A percentile compares a stretch with the other conserved stretches of the same genome.
Conservation (phyloP, 306 rosid species). For the Cucurbita ficifolia region DNA sequence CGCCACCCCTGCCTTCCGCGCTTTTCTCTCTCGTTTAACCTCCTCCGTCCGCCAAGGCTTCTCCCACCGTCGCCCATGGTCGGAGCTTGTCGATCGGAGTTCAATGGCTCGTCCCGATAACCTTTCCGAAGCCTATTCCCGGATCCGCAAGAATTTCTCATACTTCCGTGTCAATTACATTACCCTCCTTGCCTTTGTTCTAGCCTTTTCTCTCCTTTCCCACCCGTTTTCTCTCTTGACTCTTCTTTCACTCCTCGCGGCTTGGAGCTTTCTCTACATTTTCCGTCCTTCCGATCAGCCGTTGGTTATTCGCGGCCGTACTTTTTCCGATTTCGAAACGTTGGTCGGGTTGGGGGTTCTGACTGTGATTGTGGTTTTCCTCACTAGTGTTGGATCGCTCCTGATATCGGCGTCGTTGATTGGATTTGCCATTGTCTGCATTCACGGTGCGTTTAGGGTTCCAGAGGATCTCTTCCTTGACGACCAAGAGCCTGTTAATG, state of each 20-base stretch:
- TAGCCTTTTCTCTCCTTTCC: slow-evolving; percentile 63
- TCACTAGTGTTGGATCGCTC: slow-evolving; percentile 84
- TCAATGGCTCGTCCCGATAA: slow-evolving; percentile 53
- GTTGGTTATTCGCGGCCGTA: slow-evolving; percentile 51
- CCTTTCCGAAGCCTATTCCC: slow-evolving; percentile 75
- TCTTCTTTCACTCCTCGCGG: slow-evolving; percentile 60
- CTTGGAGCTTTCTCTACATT: slow-evolving; percentile 71
- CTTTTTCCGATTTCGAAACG: slow-evolving; percentile 71
- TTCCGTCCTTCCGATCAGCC: slow-evolving; percentile 89
- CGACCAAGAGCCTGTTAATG: slow-evolving; percentile 58
- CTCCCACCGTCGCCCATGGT: slow-evolving; percentile 87
- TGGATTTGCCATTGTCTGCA: slow-evolving; percentile 52
- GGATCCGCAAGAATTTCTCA: slow-evolving; percentile 75
- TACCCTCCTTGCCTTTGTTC: slow-evolving; percentile 40
- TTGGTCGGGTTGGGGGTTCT: slow-evolving; percentile 37
- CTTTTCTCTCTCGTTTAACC: slow-evolving; percentile 58
- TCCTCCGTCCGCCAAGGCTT: slow-evolving; percentile 54
- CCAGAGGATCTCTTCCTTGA: slow-evolving; percentile 91
- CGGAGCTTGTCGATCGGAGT: slow-evolving; percentile 58
- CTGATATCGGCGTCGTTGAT: slow-evolving; percentile 63
- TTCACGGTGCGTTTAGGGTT: slow-evolving; percentile 77
- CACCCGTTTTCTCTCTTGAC: slow-evolving; percentile 71
- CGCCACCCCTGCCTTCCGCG: slow-evolving; percentile 76
- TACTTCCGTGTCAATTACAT: slow-evolving; percentile 88
- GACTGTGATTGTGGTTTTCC: slow-evolving; percentile 60